Evolutionary conservation across 1,284 basidiomycete genomes (phyloP).

Genomic region (Inonotus hispidus): DNA sequence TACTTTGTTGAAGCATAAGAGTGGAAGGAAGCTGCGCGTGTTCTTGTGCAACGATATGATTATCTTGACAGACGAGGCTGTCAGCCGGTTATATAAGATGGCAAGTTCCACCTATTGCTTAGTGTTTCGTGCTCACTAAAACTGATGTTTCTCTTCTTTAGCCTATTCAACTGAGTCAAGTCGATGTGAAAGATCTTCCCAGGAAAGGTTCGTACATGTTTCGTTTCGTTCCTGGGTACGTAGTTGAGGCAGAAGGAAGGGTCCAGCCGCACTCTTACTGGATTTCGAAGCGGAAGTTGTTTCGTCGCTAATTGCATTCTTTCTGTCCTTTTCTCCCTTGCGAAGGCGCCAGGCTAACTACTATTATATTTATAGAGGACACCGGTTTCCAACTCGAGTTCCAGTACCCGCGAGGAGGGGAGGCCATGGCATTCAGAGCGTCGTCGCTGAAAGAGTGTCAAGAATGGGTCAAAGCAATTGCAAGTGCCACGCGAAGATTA

Average conservation of each 20-base stretch:
- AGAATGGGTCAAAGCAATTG: slow-evolving; percentile 52
- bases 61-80: slow-evolving; percentile 66
- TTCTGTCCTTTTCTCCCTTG: too few species aligned
- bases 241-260: too few species aligned
- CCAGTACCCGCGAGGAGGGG: slow-evolving; percentile 71
- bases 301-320: too few species aligned
- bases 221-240: too few species aligned
- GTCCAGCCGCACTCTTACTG: too few species aligned
- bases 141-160: slow-evolving; percentile 23
- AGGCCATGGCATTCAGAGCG: slow-evolving; percentile 60
- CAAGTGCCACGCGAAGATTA: slow-evolving; percentile 33
- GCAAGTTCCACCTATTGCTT: slow-evolving; percentile 39
- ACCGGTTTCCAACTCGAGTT: slow-evolving; percentile 56
- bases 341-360: neutral
- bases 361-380: slow-evolving; percentile 46
- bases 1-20: slow-evolving; percentile 74
- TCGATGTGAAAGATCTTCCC: slow-evolving; percentile 49
- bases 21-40: slow-evolving; percentile 71
- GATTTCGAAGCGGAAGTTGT: too few species aligned
- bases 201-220: slow-evolving; percentile 36
- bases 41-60: slow-evolving; percentile 80
- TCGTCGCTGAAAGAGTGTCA: slow-evolving; percentile 61
- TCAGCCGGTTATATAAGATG: slow-evolving; percentile 74
- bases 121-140: neutral
- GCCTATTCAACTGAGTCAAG: slow-evolving; percentile 70